Evolutionary conservation across 768 basidiomycete species (phyloP), one percentile per base, ranked within the genome.

Genomic region (Boletus fagicola): DNA sequence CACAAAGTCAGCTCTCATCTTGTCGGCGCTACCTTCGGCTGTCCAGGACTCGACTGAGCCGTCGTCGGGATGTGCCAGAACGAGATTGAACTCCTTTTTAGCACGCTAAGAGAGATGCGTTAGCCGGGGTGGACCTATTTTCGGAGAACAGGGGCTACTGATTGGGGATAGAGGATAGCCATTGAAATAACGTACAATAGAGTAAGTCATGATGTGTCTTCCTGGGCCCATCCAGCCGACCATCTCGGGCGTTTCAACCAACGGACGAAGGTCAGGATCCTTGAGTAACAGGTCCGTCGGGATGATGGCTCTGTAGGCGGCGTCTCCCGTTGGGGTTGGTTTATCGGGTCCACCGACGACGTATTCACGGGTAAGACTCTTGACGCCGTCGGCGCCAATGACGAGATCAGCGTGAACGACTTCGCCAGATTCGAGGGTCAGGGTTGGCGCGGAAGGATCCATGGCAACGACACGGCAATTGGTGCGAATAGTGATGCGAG

Each of bases 181-280:
- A 15, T 0, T 4, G 38, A 7, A 42, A 47, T 22, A 24, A 69
- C 76, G 59, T 59, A 78, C 79, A 20, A 82, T 77, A 33, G 65
- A 72, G 48, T 79, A 80, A 1, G 71, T 68, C 76, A 81, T 78
- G 45, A 81, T 61, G 56, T 81, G 80, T 6, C 76, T 56, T 2
- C 72, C 53, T 0, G 84, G 82, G 2, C 80, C 85, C 75, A 86
- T 80, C 86, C 86, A 87, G 0, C 74, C 76, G 0, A 79, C 80
- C 75, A 82, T 79, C 54, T 83, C 79, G 0, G 79, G 74, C 1
- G 63, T 68, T 15, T 87, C 83, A 0, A 85, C 75, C 13, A 88
- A 71, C 2, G 65, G 54, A 56, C 69, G 74, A 28, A 88, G 74
- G 7, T 83, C 81, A 0, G 81, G 81, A 58, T 88, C 82, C 11